Base-by-base conservation (phyloP, 2,329 filamentous ascomycete species). In the Rhinocladiella mackenziei region DNA sequence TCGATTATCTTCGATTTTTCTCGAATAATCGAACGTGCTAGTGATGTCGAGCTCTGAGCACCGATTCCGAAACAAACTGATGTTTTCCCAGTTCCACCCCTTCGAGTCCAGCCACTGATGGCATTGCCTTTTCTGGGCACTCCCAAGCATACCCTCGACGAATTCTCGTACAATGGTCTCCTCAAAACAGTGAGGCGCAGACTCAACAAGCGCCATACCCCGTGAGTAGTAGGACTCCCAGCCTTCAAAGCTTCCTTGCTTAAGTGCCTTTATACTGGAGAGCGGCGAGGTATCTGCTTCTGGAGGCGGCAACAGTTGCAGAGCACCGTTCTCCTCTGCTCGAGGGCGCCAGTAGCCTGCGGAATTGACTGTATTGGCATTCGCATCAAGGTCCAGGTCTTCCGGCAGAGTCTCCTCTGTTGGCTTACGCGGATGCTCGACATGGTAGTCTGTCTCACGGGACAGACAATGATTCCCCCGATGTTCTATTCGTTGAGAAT, bases 1-100 rank as follows among this genome's bases (percentile, higher is more conserved):
- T 15, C 20, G 29, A 9, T 31, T 13, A 11, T 26, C 25, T 10
- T 15, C 33, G 4, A 41, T 34, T 11, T 40, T 35, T 14, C 13
- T 30, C 10, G 39, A 33, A n/a, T 29, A 22, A 9, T 13, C 9
- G 6, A 32, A 31, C 9, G 28, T n/a, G 8, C 25, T 30, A 6
- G 9, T 25, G 7, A 10, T 35, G 13, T 20, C 22, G 14, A 36
- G n/a, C 18, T 53, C 46, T 18, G 50, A 50, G 36, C 43, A 44
- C n/a, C 41, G 9, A 13, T 32, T 17, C 3, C 40, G 38, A 31
- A 52, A 55, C 3, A 30, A 26, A 30, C 28, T 36, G 14, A 55
- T 14, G 25, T 44, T 55, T 17, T 44, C 44, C 52, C 52, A 55
- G 7, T 30, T 48, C 52, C 52, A 55, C 8, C 49, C 52, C 28